phyloP scores from a whole-genome alignment of 345 rosid genomes.

The Eucalyptus caleyi region DNA sequence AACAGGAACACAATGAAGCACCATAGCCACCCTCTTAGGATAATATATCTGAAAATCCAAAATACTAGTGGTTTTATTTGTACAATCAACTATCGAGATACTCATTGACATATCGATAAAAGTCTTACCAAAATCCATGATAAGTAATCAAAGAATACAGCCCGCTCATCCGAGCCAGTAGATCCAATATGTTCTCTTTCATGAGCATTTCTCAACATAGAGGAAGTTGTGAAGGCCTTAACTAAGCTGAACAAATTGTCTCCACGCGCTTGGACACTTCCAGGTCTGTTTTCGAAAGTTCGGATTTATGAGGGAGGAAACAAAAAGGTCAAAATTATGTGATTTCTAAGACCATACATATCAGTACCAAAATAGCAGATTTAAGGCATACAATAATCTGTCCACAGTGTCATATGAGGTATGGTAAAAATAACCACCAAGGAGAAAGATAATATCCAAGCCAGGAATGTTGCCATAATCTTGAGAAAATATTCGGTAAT shows the following conservation, averaged over 20 bases:
- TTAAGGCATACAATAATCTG: slow-evolving; percentile 87
- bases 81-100: background rate
- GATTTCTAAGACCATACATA: background rate
- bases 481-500: slow-evolving; percentile 85
- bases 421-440: slow-evolving; percentile 97
- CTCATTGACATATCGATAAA: background rate
- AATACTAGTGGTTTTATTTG: background rate
- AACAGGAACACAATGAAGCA: slow-evolving; percentile 67
- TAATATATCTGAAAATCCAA: slow-evolving; percentile 58
- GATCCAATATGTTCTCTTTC: slow-evolving; percentile 38
- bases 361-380: slow-evolving; percentile 35
- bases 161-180: slow-evolving; percentile 40
- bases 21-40: slow-evolving; percentile 55
- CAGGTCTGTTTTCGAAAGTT: slow-evolving; percentile 59
- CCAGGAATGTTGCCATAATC: slow-evolving; percentile 90
- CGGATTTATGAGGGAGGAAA: background rate
- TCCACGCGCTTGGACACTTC: slow-evolving; percentile 98
- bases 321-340: slow-evolving; percentile 1
- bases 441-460: slow-evolving; percentile 92
- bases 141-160: slow-evolving; percentile 93
- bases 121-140: slow-evolving; percentile 52
- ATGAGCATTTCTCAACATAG: slow-evolving; percentile 45
- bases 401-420: slow-evolving; percentile 90
- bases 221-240: slow-evolving; percentile 75
- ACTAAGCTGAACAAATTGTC: slow-evolving; percentile 69